Conservation (phyloP, 164 flowering plant species). For the Euptelea pleiosperma region DNA sequence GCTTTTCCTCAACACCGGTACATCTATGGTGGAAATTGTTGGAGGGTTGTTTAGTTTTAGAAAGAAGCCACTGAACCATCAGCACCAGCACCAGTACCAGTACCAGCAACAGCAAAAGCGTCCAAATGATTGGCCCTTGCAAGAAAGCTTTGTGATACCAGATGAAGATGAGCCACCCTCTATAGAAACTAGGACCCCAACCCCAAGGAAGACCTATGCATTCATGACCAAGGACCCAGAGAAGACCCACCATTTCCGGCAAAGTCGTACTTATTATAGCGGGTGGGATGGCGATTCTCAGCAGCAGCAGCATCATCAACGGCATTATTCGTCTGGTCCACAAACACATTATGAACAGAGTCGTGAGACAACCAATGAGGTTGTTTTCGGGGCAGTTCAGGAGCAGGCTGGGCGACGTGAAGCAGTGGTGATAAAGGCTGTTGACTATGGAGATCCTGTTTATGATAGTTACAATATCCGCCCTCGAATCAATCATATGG, state of each 20-base stretch:
- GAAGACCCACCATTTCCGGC: slow-evolving; percentile 58
- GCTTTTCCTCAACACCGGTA: slow-evolving; percentile 47
- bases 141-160: slow-evolving; percentile 79
- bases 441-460: slow-evolving; percentile 49
- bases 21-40: slow-evolving; percentile 47
- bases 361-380: slow-evolving; percentile 60
- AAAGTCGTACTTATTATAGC: slow-evolving; percentile 48
- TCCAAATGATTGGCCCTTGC: slow-evolving; percentile 62
- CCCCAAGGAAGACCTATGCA: slow-evolving; percentile 79
- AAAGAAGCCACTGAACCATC: slow-evolving; percentile 37
- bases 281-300: slow-evolving; percentile 56
- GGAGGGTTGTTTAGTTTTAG: slow-evolving; percentile 56
- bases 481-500: slow-evolving; percentile 35
- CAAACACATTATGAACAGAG: slow-evolving; percentile 68
- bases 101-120: slow-evolving; percentile 43
- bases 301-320: slow-evolving; percentile 47
- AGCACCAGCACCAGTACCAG: too few relatives aligned
- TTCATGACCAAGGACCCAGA: slow-evolving; percentile 87
- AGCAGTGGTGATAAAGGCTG: slow-evolving; percentile 53
- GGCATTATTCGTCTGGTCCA: slow-evolving; percentile 52
- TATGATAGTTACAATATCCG: slow-evolving; percentile 50
- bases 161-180: slow-evolving; percentile 89
- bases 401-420: slow-evolving; percentile 47
- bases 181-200: slow-evolving; percentile 70
- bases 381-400: slow-evolving; percentile 89